A percentile compares a stretch with the other conserved stretches of the same genome.
These are phyloP conservation scores for Sordariomycetes sp. DNA, from an alignment of 2,329 filamentous ascomycete species.

Conservation along the genomic window DNA sequence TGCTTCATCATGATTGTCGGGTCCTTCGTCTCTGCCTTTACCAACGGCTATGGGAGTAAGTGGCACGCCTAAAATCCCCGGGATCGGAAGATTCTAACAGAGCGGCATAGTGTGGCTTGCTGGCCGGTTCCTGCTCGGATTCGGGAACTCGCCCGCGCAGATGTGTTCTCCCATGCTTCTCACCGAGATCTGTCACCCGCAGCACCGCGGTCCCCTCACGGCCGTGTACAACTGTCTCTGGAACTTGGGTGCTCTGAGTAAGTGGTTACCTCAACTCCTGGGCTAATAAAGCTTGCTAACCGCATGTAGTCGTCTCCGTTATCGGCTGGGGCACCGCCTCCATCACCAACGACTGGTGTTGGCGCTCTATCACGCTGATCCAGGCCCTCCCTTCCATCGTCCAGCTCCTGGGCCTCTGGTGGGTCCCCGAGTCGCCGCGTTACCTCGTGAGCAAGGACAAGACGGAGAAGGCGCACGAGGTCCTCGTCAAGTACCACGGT, in stretches of 20 bases:
- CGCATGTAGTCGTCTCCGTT: slow-evolving; percentile 43
- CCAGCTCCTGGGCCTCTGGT: slow-evolving; percentile 48
- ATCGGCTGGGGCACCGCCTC: slow-evolving; percentile 49
- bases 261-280: neutral
- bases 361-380: slow-evolving; percentile 52
- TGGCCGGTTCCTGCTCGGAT: slow-evolving; percentile 34
- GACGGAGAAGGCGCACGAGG: slow-evolving; percentile 44
- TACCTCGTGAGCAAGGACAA: slow-evolving; percentile 52
- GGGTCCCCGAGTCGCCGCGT: slow-evolving; percentile 52
- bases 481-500: slow-evolving; percentile 50
- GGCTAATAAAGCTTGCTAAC: slow-evolving; percentile 1
- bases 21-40: slow-evolving; percentile 25
- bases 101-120: slow-evolving; percentile 17
- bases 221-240: slow-evolving; percentile 56
- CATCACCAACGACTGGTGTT: slow-evolving; percentile 48
- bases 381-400: slow-evolving; percentile 48
- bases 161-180: slow-evolving; percentile 51
- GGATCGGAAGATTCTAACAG: neutral
- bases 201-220: slow-evolving; percentile 52
- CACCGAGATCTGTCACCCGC: slow-evolving; percentile 54
- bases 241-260: slow-evolving; percentile 38
- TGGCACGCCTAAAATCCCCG: slow-evolving; percentile 2
- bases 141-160: slow-evolving; percentile 52
- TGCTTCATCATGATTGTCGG: slow-evolving; percentile 32
- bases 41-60: slow-evolving; percentile 27